These are phyloP conservation scores for Aphanomyces stellatus DNA, from an alignment of 352 stramenopile species.

Conservation along the genomic window DNA sequence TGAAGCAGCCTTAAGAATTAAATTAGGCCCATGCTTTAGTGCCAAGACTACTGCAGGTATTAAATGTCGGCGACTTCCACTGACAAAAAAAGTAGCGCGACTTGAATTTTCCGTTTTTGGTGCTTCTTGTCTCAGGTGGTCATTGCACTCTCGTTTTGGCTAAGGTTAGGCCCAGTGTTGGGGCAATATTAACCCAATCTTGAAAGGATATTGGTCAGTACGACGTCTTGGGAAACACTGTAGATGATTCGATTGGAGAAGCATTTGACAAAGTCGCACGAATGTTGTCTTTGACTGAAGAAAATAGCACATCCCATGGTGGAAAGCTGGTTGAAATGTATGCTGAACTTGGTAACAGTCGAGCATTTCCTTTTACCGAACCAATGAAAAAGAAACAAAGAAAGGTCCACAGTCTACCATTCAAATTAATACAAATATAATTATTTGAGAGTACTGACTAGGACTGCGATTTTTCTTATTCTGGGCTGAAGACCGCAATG, in stretches of 20 bases:
- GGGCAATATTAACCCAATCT: neutral
- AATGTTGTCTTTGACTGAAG: constrained; percentile 82
- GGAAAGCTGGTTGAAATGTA: constrained; percentile 93
- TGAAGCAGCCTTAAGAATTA: neutral
- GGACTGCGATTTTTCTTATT: constrained; percentile 98
- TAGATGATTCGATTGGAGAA: constrained; percentile 98
- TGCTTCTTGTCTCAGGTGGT: constrained; percentile 96
- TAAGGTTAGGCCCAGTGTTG: constrained; percentile 24
- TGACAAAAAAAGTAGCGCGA: too few relatives aligned
- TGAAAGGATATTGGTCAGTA: constrained; percentile 88
- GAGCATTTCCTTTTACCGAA: constrained; percentile 85
- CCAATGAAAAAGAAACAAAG: constrained; percentile 73
- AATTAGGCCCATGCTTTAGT: constrained; percentile 92
- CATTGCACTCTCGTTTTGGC: constrained; percentile 96
- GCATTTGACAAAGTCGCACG: constrained; percentile 98
- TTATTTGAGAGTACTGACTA: constrained; percentile 20
- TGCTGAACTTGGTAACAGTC: constrained; percentile 84
- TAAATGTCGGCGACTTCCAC: neutral
- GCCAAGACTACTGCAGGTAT: constrained; percentile 76
- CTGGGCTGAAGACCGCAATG: constrained; percentile 97
- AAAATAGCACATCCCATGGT: constrained; percentile 56
- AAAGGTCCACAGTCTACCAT: neutral
- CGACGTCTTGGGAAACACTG: constrained; percentile 90
- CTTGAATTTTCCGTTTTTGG: constrained; percentile 94
- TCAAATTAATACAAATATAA: neutral